Percentiles rank a stretch among this genome's conserved stretches.
Evolutionary conservation across 2,329 filamentous ascomycete genomes (phyloP).

Genomic region (Fusarium setosum): DNA sequence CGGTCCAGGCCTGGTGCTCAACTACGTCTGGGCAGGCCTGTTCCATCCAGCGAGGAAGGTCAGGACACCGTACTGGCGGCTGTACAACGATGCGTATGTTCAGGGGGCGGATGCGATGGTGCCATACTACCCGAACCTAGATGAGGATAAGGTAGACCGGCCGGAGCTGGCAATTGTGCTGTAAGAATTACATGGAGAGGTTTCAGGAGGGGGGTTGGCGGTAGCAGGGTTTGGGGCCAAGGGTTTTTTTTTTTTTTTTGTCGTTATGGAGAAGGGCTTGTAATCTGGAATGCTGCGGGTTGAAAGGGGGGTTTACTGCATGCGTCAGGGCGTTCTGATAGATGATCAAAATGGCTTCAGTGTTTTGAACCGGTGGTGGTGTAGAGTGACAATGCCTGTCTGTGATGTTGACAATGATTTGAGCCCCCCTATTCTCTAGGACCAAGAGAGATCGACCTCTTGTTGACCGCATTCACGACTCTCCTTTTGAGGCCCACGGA

Average conservation of each 20-base stretch:
- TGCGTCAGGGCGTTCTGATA: constrained; percentile 44
- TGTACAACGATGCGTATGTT: constrained; percentile 98
- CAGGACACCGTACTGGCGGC: constrained; percentile 91
- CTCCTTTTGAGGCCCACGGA: constrained; percentile 5
- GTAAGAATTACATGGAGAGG: constrained; percentile 55
- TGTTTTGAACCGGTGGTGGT: constrained; percentile 22
- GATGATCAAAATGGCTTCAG: constrained; percentile 41
- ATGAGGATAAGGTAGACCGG: constrained; percentile 82
- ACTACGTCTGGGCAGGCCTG: constrained; percentile 97
- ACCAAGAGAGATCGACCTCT: not conserved
- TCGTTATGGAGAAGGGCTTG: constrained; percentile 34
- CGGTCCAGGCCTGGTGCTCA: constrained; percentile 91
- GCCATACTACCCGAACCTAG: constrained; percentile 91
- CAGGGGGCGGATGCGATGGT: constrained; percentile 94
- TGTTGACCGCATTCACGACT: constrained; percentile 4
- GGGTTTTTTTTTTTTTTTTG: constrained; percentile 19
- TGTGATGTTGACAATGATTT: not conserved
- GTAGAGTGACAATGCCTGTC: too few relatives aligned
- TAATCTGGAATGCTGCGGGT: constrained; percentile 40
- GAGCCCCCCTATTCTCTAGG: constrained; percentile 8
- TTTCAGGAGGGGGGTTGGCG: constrained; percentile 17
- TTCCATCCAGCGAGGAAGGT: constrained; percentile 98
- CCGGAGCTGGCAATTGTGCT: constrained; percentile 87
- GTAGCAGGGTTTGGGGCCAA: constrained; percentile 23
- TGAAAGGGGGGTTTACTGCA: constrained; percentile 39